A percentile compares a stretch with the other conserved stretches of the same genome.
These are phyloP conservation scores for Cicer judaicum DNA, from an alignment of 306 rosid genomes.

Conservation along the genomic window DNA sequence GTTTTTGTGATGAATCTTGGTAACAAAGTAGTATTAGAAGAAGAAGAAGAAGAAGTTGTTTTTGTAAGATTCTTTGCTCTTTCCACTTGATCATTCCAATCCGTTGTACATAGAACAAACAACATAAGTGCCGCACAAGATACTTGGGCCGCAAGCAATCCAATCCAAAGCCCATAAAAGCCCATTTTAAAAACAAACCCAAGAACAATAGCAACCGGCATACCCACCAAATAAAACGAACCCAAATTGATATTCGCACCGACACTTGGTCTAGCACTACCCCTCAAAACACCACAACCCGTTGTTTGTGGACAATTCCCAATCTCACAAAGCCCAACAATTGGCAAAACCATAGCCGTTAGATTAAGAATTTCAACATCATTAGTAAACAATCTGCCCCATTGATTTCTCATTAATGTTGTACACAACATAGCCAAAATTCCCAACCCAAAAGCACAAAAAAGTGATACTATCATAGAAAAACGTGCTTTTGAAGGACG, in stretches of 20 bases:
- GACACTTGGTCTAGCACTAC: constrained; percentile 78
- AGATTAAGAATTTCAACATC: constrained; percentile 68
- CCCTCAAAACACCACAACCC: constrained; percentile 87
- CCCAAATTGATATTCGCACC: constrained; percentile 94
- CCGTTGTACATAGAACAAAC: constrained; percentile 71
- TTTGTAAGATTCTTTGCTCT: constrained; percentile 71
- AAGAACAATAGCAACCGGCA: constrained; percentile 77
- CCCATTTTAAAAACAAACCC: constrained; percentile 73
- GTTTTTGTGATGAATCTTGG: constrained; percentile 43
- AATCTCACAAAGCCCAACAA: constrained; percentile 86
- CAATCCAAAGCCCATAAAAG: constrained; percentile 89
- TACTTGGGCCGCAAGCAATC: constrained; percentile 95
- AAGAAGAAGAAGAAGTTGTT: neutral
- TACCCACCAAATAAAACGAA: constrained; percentile 85
- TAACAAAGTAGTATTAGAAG: constrained; percentile 26
- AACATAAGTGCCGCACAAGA: constrained; percentile 81
- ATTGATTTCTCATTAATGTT: constrained; percentile 69
- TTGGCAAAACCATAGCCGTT: constrained; percentile 81
- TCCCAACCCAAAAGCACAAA: constrained; percentile 65
- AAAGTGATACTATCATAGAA: constrained; percentile 74
- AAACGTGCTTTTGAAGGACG: constrained; percentile 73
- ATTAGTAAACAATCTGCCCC: constrained; percentile 81
- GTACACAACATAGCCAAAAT: constrained; percentile 71
- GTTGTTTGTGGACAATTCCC: constrained; percentile 97
- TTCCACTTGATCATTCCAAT: constrained; percentile 68